These are phyloP conservation scores for Colletotrichum sp. DNA, from an alignment of 2,329 filamentous ascomycete genomes.

Conservation along the genomic window DNA sequence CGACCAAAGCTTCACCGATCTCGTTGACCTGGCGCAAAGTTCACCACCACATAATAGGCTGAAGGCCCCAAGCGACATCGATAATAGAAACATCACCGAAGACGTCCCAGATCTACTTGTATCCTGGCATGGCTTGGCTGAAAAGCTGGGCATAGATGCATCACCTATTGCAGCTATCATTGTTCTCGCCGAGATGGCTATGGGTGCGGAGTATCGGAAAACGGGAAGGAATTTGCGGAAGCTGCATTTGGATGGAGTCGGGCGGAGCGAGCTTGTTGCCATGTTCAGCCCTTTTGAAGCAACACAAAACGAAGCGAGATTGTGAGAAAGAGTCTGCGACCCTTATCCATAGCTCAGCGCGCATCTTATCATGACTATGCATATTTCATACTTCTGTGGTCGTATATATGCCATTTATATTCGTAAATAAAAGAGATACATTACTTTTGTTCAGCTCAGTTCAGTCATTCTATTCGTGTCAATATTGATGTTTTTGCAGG, in stretches of 20 bases:
- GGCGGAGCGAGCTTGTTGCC: neutral
- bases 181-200: conserved; percentile 5
- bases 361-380: neutral
- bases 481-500: neutral
- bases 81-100: neutral
- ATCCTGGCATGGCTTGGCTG: neutral
- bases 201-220: neutral
- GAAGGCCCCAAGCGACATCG: neutral
- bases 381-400: neutral
- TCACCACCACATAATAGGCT: conserved; percentile 4
- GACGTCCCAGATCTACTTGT: conserved; percentile 3
- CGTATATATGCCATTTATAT: neutral
- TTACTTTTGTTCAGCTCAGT: neutral
- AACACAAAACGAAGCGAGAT: neutral
- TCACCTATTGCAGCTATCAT: conserved; percentile 5
- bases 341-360: neutral
- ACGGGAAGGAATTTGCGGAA: neutral
- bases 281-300: neutral
- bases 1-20: neutral
- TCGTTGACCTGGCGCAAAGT: neutral
- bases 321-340: neutral
- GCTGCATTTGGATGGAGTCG: neutral
- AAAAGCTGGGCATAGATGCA: neutral
- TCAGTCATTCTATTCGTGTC: neutral
- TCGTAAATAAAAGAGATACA: neutral